Evolutionary conservation across 2,329 filamentous ascomycete genomes (phyloP).

Genomic region (Cladosporium sp.): DNA sequence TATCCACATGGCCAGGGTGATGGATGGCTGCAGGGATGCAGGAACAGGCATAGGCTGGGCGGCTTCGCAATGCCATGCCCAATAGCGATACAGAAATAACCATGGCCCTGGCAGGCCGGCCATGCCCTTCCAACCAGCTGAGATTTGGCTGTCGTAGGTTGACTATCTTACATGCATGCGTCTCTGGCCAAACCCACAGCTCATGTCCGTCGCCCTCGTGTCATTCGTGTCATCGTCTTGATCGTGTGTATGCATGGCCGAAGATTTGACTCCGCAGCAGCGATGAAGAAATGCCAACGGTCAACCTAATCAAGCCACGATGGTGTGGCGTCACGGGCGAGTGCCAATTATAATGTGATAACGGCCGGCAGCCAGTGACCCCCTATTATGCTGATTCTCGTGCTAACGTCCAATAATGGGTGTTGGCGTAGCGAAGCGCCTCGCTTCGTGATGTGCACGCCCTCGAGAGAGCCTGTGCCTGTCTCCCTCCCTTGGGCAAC

Average conservation of each 20-base stretch:
- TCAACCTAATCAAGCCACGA: conserved; percentile 10
- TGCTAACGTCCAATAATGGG: neutral
- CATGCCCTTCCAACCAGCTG: neutral
- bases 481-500: neutral
- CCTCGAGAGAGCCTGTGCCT: neutral
- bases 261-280: neutral
- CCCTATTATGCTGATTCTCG: conserved; percentile 8
- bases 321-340: conserved; percentile 3
- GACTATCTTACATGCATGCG: neutral
- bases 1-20: conserved; percentile 1
- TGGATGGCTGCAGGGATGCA: conserved; percentile 17
- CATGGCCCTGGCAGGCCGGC: neutral
- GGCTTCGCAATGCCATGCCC: neutral
- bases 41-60: conserved; percentile 9
- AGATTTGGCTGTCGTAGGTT: neutral
- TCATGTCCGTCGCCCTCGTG: neutral
- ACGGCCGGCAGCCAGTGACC: conserved; percentile 9
- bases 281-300: conserved; percentile 18
- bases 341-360: conserved; percentile 4
- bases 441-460: conserved; percentile 7
- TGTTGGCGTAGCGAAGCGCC: conserved; percentile 15
- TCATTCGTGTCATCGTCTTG: neutral
- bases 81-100: neutral
- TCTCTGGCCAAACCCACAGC: neutral
- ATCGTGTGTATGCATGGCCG: neutral